Base-by-base conservation (phyloP, 305 asterid species). In the Rubia tinctorum region DNA sequence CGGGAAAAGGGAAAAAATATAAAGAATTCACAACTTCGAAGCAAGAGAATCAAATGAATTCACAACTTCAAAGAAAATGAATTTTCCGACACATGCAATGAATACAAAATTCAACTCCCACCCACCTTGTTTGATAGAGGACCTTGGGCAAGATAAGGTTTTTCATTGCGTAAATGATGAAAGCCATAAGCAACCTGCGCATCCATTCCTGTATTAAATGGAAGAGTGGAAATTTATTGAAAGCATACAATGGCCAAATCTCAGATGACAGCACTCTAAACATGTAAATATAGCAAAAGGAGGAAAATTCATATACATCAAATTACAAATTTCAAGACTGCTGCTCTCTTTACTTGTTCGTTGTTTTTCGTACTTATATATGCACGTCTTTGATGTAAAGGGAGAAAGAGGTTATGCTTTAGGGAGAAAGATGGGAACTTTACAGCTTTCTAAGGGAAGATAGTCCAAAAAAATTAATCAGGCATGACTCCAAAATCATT, bases 161-260 rank as follows among this genome's bases (percentile, higher is more conserved):
- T 95, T 85, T 95, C 96, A 77, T 95, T 92, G 55, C 99, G 98
- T 76, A 95, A 81, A 79, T 89, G 90, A 84, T 95, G 99, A 87
- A 95, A 95, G 80, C 98, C 98, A 78, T 95, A 92, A 66, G 99
- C 98, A 44, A 95, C 99, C 84, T 92, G 98, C 65, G 99, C 99
- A 82, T 95, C 99, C 99, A 95, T 95, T 66, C 99, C 99, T 95
- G 82, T 71, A 78, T 59, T 75, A 73, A 47, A 73, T n/a, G 73
- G 51, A 47, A 56, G 74, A 62, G 78, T 79, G 66, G 14, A 74
- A 61, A 37, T 63, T 51, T 39, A 42, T 71, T 8, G 44, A 65
- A 37, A 71, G 37, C 53, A 65, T 18, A 12, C 39, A 18, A 30
- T 4, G 13, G 34, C 25, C 39, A 34, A 15, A 77, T 44, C 45